Base-by-base conservation (phyloP, 768 basidiomycete genomes). In the Lentinus brumalis region DNA sequence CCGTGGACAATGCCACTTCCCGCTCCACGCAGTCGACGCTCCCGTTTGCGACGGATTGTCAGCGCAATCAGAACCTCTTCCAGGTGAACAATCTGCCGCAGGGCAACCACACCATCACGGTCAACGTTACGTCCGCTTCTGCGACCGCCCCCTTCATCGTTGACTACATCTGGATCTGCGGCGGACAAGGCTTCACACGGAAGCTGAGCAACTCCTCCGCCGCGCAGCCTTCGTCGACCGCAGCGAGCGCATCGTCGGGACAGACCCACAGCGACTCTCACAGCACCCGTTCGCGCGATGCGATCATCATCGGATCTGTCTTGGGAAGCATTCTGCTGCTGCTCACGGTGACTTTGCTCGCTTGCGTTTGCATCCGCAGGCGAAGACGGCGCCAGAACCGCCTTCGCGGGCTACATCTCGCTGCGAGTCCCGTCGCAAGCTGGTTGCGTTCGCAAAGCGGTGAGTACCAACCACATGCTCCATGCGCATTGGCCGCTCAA, bases 51-150 rank as follows among this genome's bases (percentile, higher is more conserved):
- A 57, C 59, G 5, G 38, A 55, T 5, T 61, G 69, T 35, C 72
- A 81, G 29, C 67, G 66, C 0, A 74, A 77, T 59, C 82, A 83
- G 66, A 76, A 77, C 9, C 73, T 83, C 51, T 83, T 81, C 67
- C 69, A 73, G 7, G 71, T 75, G 26, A 50, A 64, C 12, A 53
- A 67, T 5, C 65, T 77, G 14, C 63, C 73, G 7, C 56, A 66
- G 15, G 66, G 64, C n/a, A 30, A 62, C 9, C 81, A 84, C 67
- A 66, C 61, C 6, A 64, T 84, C 31, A 64, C 66, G 7, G 76
- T 84, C 61, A 75, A 77, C 53, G 71, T 82, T 18, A 73, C 75
- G 1, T n/a, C 46, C 4, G 32, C 50, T 3, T 61, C 65, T 12
- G 67, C 74, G 3, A 61, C 60, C 31, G 69, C 76, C 1, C 79